Conservation (phyloP, 805 yeast genomes). For the Kodamaea hsintzibuensis region DNA sequence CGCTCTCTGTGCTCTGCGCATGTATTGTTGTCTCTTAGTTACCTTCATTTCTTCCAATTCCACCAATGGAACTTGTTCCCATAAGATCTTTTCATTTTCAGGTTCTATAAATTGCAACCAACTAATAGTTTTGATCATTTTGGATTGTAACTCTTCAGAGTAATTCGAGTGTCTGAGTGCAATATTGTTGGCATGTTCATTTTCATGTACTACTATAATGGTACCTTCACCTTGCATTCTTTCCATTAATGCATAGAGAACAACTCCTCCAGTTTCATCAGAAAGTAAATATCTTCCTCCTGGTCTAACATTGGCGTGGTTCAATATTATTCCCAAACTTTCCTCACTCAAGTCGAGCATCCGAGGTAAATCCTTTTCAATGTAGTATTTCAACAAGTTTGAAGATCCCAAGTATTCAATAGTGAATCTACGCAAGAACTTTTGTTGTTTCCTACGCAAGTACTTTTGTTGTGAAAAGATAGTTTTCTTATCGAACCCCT, state of each 20-base stretch:
- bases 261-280: slow-evolving; percentile 95
- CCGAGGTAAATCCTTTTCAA: slow-evolving; percentile 72
- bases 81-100: slow-evolving; percentile 51
- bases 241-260: slow-evolving; percentile 83
- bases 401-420: slow-evolving; percentile 74
- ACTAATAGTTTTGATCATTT: slow-evolving; percentile 68
- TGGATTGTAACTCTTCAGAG: slow-evolving; percentile 49
- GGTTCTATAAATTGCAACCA: slow-evolving; percentile 85
- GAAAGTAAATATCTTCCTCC: slow-evolving; percentile 87
- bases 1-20: slow-evolving; percentile 61
- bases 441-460: slow-evolving; percentile 85
- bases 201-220: slow-evolving; percentile 80
- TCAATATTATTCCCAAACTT: slow-evolving; percentile 73
- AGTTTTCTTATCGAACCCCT: slow-evolving; percentile 85
- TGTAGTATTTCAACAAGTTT: slow-evolving; percentile 68
- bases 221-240: slow-evolving; percentile 79
- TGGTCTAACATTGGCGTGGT: slow-evolving; percentile 78
- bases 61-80: slow-evolving; percentile 49
- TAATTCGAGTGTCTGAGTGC: slow-evolving; percentile 68
- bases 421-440: slow-evolving; percentile 82
- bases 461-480: slow-evolving; percentile 89
- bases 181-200: slow-evolving; percentile 85
- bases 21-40: slow-evolving; percentile 63
- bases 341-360: slow-evolving; percentile 85
- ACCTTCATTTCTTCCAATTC: slow-evolving; percentile 58